A percentile compares a stretch with the other conserved stretches of the same genome.
phyloP scores from a whole-genome alignment of 495 filamentous ascomycete genomes.

The Symbiotaphrina buchneri region DNA sequence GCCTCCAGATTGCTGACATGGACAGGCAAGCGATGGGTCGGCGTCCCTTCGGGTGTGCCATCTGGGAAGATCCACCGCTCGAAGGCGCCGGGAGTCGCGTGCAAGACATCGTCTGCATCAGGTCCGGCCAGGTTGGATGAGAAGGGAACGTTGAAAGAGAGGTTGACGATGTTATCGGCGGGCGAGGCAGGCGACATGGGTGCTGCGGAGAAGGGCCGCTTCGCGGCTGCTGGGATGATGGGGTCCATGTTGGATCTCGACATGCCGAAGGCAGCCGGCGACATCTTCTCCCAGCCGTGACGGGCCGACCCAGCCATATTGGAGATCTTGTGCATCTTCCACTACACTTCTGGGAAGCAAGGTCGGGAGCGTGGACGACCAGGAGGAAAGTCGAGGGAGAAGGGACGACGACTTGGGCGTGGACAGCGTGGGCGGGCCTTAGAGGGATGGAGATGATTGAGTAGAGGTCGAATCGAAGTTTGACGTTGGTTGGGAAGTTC shows the following conservation, averaged over 20 bases:
- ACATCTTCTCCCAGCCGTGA: slow-evolving; percentile 87
- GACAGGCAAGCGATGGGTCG: slow-evolving; percentile 68
- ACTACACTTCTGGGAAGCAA: neutral
- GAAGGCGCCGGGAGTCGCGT: slow-evolving; percentile 63
- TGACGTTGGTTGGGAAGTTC: no score
- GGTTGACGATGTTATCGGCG: slow-evolving; percentile 22
- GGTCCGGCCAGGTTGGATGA: slow-evolving; percentile 76
- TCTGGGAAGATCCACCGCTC: slow-evolving; percentile 82
- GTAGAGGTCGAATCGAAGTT: no score
- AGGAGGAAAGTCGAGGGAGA: slow-evolving; percentile 3
- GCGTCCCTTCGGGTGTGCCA: slow-evolving; percentile 58
- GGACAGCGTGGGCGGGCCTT: no score
- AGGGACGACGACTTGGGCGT: slow-evolving; percentile 1
- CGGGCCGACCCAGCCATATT: slow-evolving; percentile 62
- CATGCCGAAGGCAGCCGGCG: slow-evolving; percentile 58
- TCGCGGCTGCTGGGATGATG: slow-evolving; percentile 15
- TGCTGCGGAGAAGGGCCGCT: slow-evolving; percentile 3
- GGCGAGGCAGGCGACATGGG: slow-evolving; percentile 14
- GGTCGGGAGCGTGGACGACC: slow-evolving; percentile 1
- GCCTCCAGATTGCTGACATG: slow-evolving; percentile 65
- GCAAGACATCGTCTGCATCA: slow-evolving; percentile 73
- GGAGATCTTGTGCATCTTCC: slow-evolving; percentile 77
- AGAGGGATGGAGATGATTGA: no score
- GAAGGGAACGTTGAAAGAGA: slow-evolving; percentile 91
- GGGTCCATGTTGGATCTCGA: slow-evolving; percentile 50